These are phyloP conservation scores for Bipolaris gigantea DNA, from an alignment of 2,329 filamentous ascomycete genomes.

Conservation along the genomic window DNA sequence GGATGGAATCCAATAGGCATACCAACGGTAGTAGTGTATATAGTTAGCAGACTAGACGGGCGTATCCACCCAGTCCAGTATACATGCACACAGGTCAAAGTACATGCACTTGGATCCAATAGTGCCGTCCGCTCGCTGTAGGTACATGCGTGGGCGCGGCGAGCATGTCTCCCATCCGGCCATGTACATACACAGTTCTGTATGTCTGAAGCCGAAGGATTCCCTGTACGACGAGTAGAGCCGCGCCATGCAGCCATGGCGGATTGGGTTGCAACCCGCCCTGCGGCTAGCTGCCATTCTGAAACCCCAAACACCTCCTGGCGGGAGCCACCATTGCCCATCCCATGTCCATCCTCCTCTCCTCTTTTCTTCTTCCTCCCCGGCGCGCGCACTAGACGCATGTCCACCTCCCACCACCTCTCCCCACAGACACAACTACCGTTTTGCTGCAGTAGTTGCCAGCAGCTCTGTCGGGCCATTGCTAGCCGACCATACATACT, in stretches of 20 bases:
- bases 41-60: no score
- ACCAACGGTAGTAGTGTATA: no score
- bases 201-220: no score
- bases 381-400: not conserved
- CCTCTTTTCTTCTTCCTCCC: not conserved
- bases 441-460: slow-evolving; percentile 3
- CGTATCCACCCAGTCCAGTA: no score
- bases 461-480: slow-evolving; percentile 9
- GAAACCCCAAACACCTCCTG: slow-evolving; percentile 25
- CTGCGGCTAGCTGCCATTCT: slow-evolving; percentile 16
- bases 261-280: slow-evolving; percentile 11
- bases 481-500: slow-evolving; percentile 9
- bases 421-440: no score
- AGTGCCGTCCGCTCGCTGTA: slow-evolving; percentile 1
- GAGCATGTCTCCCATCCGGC: not conserved
- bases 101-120: slow-evolving; percentile 13
- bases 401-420: no score
- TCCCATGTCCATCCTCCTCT: not conserved
- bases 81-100: no score
- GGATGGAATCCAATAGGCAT: no score
- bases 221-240: no score
- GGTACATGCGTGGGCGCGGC: not conserved
- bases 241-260: no score
- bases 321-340: slow-evolving; percentile 3
- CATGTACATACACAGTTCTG: no score